Percentiles rank a stretch among this genome's conserved stretches.
Conservation (phyloP, 2,329 filamentous ascomycete species). For the Fusarium poae region DNA sequence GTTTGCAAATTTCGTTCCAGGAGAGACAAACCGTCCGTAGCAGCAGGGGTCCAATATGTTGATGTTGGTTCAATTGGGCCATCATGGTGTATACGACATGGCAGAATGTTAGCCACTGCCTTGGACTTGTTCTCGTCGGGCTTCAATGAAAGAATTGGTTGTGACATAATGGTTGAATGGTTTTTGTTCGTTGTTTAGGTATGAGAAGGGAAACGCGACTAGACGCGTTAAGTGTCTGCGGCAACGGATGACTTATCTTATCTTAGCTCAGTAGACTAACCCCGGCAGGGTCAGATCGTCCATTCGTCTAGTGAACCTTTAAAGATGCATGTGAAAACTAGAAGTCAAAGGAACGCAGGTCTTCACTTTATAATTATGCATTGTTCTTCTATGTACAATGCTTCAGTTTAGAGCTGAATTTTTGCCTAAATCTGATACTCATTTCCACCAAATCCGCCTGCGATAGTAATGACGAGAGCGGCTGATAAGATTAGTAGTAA, state of each 20-base stretch:
- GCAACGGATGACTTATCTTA: conserved; percentile 25
- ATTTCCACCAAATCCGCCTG: background rate
- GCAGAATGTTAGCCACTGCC: conserved; percentile 78
- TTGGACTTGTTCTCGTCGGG: conserved; percentile 48
- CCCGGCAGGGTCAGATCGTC: background rate
- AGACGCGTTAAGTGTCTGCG: conserved; percentile 41
- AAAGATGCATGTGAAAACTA: background rate
- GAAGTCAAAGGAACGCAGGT: background rate
- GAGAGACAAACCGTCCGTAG: conserved; percentile 58
- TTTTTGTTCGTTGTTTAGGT: conserved; percentile 3
- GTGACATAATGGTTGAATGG: conserved; percentile 53
- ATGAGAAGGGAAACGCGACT: conserved; percentile 39
- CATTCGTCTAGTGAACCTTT: background rate
- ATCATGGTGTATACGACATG: conserved; percentile 83
- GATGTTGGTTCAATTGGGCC: conserved; percentile 74
- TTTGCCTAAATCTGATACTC: background rate
- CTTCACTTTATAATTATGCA: background rate
- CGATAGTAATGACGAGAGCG: no score
- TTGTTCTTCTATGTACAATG: background rate
- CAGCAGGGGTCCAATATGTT: conserved; percentile 77
- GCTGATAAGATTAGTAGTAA: background rate
- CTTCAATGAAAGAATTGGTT: conserved; percentile 59
- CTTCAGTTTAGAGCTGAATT: no score
- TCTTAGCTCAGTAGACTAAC: conserved; percentile 1
- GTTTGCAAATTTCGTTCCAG: background rate